phyloP scores from a whole-genome alignment of 306 rosid genomes.

The Begonia loranthoides region DNA sequence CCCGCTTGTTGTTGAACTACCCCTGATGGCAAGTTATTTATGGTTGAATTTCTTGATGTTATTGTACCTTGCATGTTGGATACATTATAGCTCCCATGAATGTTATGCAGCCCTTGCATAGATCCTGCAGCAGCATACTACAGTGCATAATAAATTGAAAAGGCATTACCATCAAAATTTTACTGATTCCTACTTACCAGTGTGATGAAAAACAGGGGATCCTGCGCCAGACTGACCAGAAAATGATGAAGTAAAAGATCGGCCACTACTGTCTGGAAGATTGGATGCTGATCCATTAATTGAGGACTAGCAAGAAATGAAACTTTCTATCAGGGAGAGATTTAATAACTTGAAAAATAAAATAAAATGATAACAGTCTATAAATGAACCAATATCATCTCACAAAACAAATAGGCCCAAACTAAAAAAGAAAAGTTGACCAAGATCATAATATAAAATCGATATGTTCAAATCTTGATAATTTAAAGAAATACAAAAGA shows the following conservation, averaged over 20 bases:
- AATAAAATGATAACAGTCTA: neutral
- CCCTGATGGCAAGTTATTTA: conserved; percentile 69
- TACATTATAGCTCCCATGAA: conserved; percentile 85
- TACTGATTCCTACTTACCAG: conserved; percentile 52
- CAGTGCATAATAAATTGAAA: conserved; percentile 20
- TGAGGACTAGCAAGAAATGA: conserved; percentile 57
- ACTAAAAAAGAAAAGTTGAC: neutral
- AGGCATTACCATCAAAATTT: conserved; percentile 14
- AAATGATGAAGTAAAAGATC: conserved; percentile 77
- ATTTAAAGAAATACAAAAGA: neutral
- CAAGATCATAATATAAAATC: neutral
- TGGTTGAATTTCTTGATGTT: conserved; percentile 64
- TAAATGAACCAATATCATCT: neutral
- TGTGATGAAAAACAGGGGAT: conserved; percentile 78
- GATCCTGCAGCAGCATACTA: conserved; percentile 42
- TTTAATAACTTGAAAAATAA: neutral
- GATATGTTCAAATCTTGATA: neutral
- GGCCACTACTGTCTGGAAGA: conserved; percentile 71
- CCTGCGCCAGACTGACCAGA: conserved; percentile 97
- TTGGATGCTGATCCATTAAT: conserved; percentile 83
- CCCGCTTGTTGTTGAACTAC: conserved; percentile 92
- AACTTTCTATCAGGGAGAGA: conserved; percentile 1
- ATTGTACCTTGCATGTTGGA: conserved; percentile 69
- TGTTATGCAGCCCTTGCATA: conserved; percentile 73
- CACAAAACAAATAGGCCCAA: neutral